Base-by-base conservation (phyloP, 192 early-diverging fungal species). In the Backusella morwellensis region DNA sequence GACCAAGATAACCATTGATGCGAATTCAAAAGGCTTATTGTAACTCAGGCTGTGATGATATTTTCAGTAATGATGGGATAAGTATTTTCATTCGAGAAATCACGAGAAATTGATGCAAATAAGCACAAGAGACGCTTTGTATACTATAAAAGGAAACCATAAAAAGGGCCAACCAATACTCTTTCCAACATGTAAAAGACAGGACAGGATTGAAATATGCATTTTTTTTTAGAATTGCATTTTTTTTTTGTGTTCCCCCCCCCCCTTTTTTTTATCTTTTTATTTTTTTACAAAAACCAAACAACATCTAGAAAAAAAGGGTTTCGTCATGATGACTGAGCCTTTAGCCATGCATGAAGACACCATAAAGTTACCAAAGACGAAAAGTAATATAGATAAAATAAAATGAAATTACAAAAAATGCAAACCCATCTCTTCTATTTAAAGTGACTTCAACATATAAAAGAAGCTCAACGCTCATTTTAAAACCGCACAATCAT, bases 401-500 rank as follows among this genome's bases (percentile, higher is more conserved):
- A 14, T 59, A 11, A 11, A 59, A 59, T 59, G 26, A 29, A 68
- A 40, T 23, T 41, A 36, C 32, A 40, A 40, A 40, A 12, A 40
- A 40, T 40, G 38, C 8, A 69, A 40, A 69, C 68, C 6, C 4
- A 32, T 38, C 5, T 70, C 40, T 29, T 44, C 29, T 44, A 29
- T 12, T 70, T 29, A 44, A 26, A 35, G 19, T 32, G 4, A 32
- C 36, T 34, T 50, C 70, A 50, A 47, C 41, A n/a, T 44, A 34
- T 6, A 44, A 50, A 29, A 35, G 29, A 72, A 41, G 70, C 8
- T 32, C 70, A 34, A 84, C 82, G 29, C 68, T 89, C 1, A 78
- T 89, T 14, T 79, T 90, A 19, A 75, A 82, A 42, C 82, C 88
- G 26, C 52, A 85, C 38, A 87, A 84, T 67, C 81, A 79, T 35